These are phyloP conservation scores for Thraustotheca clavata DNA, from an alignment of 352 stramenopile genomes.

Conservation along the genomic window DNA sequence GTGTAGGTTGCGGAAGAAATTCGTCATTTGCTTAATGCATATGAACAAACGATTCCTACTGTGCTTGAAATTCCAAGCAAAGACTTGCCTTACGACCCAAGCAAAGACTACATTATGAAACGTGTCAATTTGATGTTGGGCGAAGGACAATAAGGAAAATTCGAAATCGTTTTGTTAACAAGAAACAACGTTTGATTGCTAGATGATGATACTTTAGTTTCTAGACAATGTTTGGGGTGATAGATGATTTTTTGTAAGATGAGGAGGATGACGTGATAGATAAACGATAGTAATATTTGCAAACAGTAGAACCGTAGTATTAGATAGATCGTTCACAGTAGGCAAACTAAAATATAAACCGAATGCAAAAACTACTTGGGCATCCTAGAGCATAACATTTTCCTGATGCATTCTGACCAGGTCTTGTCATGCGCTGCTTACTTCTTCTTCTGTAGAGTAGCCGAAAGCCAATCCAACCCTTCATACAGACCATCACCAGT, in stretches of 20 bases:
- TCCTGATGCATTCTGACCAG: neutral
- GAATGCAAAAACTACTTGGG: slow-evolving; percentile 22
- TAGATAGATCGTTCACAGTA: slow-evolving; percentile 17
- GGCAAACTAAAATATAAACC: slow-evolving; percentile 23
- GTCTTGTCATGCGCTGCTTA: slow-evolving; percentile 27
- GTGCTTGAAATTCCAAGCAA: slow-evolving; percentile 98
- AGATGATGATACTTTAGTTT: neutral
- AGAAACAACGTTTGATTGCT: neutral
- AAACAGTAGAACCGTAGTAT: slow-evolving; percentile 17
- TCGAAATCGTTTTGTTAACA: neutral
- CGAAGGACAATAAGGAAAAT: slow-evolving; percentile 29
- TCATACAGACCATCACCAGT: slow-evolving; percentile 98
- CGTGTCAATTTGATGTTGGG: slow-evolving; percentile 91
- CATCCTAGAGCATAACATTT: neutral
- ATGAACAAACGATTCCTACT: slow-evolving; percentile 97
- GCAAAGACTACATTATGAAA: slow-evolving; percentile 99
- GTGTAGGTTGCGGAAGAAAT: slow-evolving; percentile 94
- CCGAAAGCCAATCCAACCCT: slow-evolving; percentile 97
- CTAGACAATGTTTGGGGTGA: neutral
- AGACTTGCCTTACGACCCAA: slow-evolving; percentile 91
- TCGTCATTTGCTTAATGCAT: slow-evolving; percentile 95
- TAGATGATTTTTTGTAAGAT: neutral
- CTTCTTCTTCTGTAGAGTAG: slow-evolving; percentile 77
- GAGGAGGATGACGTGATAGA: neutral
- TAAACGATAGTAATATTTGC: no score